These are phyloP conservation scores for Colletotrichum spaethianum DNA, from an alignment of 2,329 filamentous ascomycete genomes.

Conservation along the genomic window DNA sequence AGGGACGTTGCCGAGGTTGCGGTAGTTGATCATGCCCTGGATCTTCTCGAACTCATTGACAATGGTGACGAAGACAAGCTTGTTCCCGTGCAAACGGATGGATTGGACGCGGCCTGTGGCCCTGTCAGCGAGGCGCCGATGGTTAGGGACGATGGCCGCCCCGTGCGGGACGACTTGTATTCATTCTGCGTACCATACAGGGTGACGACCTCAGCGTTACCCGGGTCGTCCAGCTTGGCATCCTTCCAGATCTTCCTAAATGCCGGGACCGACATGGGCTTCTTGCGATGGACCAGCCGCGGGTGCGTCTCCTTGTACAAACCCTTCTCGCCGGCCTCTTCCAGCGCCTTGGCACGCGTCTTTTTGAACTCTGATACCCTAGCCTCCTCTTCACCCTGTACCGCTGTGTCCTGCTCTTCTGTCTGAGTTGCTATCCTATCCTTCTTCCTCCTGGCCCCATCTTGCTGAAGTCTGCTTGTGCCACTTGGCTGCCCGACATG, in stretches of 20 bases:
- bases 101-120: slow-evolving; percentile 79
- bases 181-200: slow-evolving; percentile 46
- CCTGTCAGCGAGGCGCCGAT: slow-evolving; percentile 24
- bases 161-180: slow-evolving; percentile 16
- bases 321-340: slow-evolving; percentile 23
- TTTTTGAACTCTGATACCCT: slow-evolving; percentile 39
- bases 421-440: slow-evolving; percentile 11
- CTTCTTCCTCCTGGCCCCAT: slow-evolving; percentile 15
- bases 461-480: slow-evolving; percentile 32
- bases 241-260: slow-evolving; percentile 34
- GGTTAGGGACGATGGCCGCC: slow-evolving; percentile 11
- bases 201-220: slow-evolving; percentile 40
- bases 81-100: slow-evolving; percentile 79
- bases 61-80: slow-evolving; percentile 88
- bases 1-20: slow-evolving; percentile 53
- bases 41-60: slow-evolving; percentile 79
- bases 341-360: slow-evolving; percentile 27
- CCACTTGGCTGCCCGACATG: slow-evolving; percentile 30
- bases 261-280: slow-evolving; percentile 35
- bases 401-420: neutral
- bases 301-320: slow-evolving; percentile 39
- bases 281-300: slow-evolving; percentile 35
- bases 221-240: slow-evolving; percentile 18
- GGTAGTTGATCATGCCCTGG: slow-evolving; percentile 83
- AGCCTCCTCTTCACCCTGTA: neutral